Conservation (phyloP, 2,329 filamentous ascomycete species). For the Aspergillus niger region DNA sequence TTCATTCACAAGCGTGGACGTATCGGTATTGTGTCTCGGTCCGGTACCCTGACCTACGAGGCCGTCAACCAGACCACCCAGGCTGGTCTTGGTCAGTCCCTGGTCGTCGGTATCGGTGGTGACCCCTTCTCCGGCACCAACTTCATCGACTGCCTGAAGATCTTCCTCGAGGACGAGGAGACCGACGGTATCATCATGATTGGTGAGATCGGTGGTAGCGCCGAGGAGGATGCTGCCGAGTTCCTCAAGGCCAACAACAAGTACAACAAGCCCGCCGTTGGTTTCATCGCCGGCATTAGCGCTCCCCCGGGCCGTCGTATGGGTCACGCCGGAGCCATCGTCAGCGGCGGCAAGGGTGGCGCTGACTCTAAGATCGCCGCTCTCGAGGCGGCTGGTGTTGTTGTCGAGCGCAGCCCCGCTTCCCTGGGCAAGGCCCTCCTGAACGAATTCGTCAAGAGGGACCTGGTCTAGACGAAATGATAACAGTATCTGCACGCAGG, state of each 20-base stretch:
- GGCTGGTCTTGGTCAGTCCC: constrained; percentile 93
- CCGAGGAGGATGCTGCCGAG: constrained; percentile 97
- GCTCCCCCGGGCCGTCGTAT: constrained; percentile 94
- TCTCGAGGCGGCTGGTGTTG: constrained; percentile 87
- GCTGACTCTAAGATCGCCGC: constrained; percentile 98
- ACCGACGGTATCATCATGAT: constrained; percentile 99
- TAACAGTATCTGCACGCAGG: not conserved
- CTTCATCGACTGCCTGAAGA: constrained; percentile 98
- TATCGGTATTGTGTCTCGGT: constrained; percentile 97
- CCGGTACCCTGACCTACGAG: constrained; percentile 98
- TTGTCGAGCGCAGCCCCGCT: constrained; percentile 94
- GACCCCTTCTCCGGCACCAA: constrained; percentile 99
- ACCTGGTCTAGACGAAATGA: constrained; percentile 71
- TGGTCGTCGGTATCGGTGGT: constrained; percentile 96
- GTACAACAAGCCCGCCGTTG: constrained; percentile 91
- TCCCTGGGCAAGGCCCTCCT: constrained; percentile 89
- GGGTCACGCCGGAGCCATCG: constrained; percentile 98
- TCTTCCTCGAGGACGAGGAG: constrained; percentile 93
- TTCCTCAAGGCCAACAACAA: constrained; percentile 93
- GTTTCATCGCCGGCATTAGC: constrained; percentile 98
- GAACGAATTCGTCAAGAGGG: constrained; percentile 92
- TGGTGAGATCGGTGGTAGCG: constrained; percentile 95
- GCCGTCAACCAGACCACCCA: constrained; percentile 99
- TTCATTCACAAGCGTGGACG: constrained; percentile 99
- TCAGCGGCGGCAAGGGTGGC: constrained; percentile 95